Percentiles rank a stretch among this genome's conserved stretches.
Evolutionary conservation across 2,329 filamentous ascomycete genomes (phyloP).

Genomic region (Cryphonectria nitschkei): DNA sequence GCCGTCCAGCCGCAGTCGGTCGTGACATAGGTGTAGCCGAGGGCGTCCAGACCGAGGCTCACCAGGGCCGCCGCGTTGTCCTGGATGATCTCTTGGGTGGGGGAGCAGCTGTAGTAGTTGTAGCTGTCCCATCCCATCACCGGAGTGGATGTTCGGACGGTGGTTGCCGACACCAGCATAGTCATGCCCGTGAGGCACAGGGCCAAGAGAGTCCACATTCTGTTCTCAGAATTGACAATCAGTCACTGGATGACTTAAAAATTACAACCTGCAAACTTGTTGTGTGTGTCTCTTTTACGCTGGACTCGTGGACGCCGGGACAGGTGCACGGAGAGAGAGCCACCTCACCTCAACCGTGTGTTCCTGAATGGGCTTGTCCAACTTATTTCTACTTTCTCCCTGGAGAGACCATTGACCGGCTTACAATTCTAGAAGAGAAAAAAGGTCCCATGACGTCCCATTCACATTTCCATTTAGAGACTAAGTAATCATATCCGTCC

Average conservation of each 20-base stretch:
- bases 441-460: background rate
- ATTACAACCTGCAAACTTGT: background rate
- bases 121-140: conserved; percentile 63
- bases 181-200: background rate
- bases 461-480: background rate
- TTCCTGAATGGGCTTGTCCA: background rate
- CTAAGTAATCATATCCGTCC: background rate
- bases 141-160: conserved; percentile 37
- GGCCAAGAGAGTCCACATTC: background rate
- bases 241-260: background rate
- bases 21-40: conserved; percentile 61
- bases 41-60: conserved; percentile 51
- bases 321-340: background rate
- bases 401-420: background rate
- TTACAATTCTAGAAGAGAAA: background rate
- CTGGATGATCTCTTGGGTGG: conserved; percentile 52
- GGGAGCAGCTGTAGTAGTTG: conserved; percentile 57
- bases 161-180: conserved; percentile 18
- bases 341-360: background rate
- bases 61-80: conserved; percentile 58
- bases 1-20: conserved; percentile 63
- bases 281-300: background rate
- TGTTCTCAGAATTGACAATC: background rate
- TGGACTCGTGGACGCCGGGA: background rate
- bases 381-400: background rate